Evolutionary conservation across 495 filamentous ascomycete genomes (phyloP).

Genomic region (Hypomontagnella submonticulosa): DNA sequence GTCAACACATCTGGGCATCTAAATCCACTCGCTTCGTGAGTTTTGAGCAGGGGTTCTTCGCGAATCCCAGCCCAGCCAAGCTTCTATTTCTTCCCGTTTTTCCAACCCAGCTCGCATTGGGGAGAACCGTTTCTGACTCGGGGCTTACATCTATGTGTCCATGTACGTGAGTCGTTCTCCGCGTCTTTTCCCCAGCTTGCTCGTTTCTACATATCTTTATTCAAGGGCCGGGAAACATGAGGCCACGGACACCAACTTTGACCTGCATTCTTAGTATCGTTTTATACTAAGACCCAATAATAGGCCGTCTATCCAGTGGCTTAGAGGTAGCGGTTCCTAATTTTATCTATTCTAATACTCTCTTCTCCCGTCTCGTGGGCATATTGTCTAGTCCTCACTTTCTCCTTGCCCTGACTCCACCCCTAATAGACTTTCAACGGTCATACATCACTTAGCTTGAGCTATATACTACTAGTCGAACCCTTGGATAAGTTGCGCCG

Average conservation of each 20-base stretch:
- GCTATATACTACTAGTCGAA: slow-evolving; percentile 32
- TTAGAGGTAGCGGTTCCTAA: slow-evolving; percentile 34
- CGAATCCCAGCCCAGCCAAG: slow-evolving; percentile 34
- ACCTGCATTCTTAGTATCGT: slow-evolving; percentile 7
- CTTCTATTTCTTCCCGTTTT: slow-evolving; percentile 24
- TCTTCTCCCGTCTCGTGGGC: slow-evolving; percentile 26
- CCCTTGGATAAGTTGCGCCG: slow-evolving; percentile 23
- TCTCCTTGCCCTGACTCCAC: slow-evolving; percentile 32
- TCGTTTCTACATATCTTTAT: slow-evolving; percentile 11
- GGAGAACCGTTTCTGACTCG: slow-evolving; percentile 26
- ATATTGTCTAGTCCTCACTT: slow-evolving; percentile 29
- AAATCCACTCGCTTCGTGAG: slow-evolving; percentile 32
- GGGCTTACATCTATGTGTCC: slow-evolving; percentile 19
- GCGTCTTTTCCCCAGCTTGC: background rate
- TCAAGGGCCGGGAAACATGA: slow-evolving; percentile 29
- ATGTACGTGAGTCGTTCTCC: slow-evolving; percentile 18
- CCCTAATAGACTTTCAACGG: slow-evolving; percentile 12
- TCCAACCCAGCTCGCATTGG: slow-evolving; percentile 19
- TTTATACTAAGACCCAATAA: slow-evolving; percentile 23
- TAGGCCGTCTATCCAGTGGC: slow-evolving; percentile 16
- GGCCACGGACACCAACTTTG: slow-evolving; percentile 22
- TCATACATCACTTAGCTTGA: slow-evolving; percentile 17
- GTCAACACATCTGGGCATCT: slow-evolving; percentile 27
- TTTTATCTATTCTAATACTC: slow-evolving; percentile 28
- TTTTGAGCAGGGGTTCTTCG: slow-evolving; percentile 33